A percentile compares a stretch with the other conserved stretches of the same genome.
Conservation (phyloP, 2,329 filamentous ascomycete genomes). For the Xylaria arbuscula region DNA sequence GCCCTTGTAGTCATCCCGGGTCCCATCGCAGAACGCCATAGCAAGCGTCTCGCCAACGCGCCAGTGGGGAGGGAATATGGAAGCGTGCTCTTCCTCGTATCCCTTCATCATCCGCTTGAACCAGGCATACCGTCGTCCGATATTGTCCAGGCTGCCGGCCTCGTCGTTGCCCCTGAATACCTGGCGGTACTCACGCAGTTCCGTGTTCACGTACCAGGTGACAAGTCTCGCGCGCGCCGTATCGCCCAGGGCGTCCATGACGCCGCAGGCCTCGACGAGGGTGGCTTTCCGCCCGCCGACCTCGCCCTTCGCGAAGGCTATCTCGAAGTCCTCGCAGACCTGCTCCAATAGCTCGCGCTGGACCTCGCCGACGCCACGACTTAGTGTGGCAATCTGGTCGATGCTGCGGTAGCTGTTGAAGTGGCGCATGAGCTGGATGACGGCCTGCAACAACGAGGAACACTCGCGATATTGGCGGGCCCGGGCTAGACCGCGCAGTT, state of each 20-base stretch:
- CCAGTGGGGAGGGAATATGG: constrained; percentile 89
- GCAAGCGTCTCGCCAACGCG: constrained; percentile 89
- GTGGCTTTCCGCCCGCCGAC: constrained; percentile 74
- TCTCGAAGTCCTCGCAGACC: constrained; percentile 98
- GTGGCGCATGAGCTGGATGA: constrained; percentile 96
- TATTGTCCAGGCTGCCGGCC: constrained; percentile 95
- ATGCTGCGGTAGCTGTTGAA: constrained; percentile 99
- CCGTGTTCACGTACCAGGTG: constrained; percentile 98
- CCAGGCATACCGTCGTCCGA: constrained; percentile 94
- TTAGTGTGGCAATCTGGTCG: constrained; percentile 94
- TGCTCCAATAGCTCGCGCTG: constrained; percentile 94
- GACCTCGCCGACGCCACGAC: constrained; percentile 90
- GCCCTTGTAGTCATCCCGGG: constrained; percentile 92
- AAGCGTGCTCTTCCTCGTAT: constrained; percentile 91
- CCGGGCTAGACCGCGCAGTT: constrained; percentile 84
- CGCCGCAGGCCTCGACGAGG: constrained; percentile 87
- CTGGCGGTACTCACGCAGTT: constrained; percentile 92
- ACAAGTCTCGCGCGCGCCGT: constrained; percentile 83
- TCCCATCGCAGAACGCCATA: constrained; percentile 94
- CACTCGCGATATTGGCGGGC: constrained; percentile 94
- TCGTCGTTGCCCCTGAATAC: constrained; percentile 97
- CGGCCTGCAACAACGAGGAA: constrained; percentile 90
- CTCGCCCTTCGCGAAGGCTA: constrained; percentile 91
- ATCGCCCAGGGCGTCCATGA: constrained; percentile 95
- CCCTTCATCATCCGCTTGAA: constrained; percentile 95